These are phyloP conservation scores for Bombardia bombarda DNA, from an alignment of 495 filamentous ascomycete genomes.

Conservation along the genomic window DNA sequence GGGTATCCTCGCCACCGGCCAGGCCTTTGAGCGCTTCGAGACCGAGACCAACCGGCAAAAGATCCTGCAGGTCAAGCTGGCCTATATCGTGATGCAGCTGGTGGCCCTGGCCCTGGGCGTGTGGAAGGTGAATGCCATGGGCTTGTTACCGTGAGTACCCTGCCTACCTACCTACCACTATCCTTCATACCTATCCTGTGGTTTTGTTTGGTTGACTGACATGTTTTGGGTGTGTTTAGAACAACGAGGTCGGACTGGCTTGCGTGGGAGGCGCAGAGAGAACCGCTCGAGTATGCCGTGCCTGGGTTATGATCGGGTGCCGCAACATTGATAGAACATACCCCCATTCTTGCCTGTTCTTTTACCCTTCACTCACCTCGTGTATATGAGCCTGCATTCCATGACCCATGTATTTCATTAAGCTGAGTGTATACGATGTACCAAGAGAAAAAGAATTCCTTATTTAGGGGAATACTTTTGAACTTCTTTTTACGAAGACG, in stretches of 20 bases:
- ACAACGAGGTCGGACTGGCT: conserved; percentile 94
- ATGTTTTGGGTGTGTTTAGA: conserved; percentile 35
- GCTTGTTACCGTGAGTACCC: conserved; percentile 58
- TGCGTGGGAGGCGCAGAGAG: conserved; percentile 80
- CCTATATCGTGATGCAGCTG: conserved; percentile 82
- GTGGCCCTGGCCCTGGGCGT: conserved; percentile 75
- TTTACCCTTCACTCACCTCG: no score
- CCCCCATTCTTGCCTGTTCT: no score
- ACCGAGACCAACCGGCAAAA: conserved; percentile 66
- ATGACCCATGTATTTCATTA: no score
- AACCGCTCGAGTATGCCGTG: conserved; percentile 64
- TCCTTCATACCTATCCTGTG: no score
- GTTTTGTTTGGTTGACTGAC: conserved; percentile 14
- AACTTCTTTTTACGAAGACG: no score
- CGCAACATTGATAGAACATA: no score
- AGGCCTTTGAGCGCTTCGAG: conserved; percentile 81
- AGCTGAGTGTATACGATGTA: no score
- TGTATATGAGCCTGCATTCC: no score
- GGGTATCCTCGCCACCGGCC: conserved; percentile 69
- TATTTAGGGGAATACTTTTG: no score
- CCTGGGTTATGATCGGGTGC: conserved; percentile 52
- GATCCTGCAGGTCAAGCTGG: conserved; percentile 71
- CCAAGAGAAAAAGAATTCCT: no score
- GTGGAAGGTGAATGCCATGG: conserved; percentile 98
- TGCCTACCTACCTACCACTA: not conserved